Base-by-base conservation (phyloP, 2,329 filamentous ascomycete genomes). In the Pseudocercospora musae region DNA sequence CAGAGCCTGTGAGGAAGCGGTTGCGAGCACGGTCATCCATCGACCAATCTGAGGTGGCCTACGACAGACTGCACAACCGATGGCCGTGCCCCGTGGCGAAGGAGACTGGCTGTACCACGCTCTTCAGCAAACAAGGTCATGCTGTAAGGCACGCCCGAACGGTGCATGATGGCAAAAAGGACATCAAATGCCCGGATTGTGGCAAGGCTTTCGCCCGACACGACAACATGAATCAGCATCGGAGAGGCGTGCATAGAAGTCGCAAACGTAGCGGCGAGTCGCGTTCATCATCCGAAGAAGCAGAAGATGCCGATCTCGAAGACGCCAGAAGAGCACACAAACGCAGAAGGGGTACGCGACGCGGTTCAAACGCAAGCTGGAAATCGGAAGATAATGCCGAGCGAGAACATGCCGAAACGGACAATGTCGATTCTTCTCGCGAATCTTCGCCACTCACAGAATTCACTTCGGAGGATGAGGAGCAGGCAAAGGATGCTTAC, bases 151-250 rank as follows among this genome's bases (percentile, higher is more conserved):
- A 63, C 29, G 62, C 50, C 3, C 54, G 57, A 11, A 37, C 52
- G 7, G 56, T 63, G 8, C 61, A 63, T 44, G 52, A 29, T n/a
- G 61, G 61, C 21, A 46, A 57, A 9, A 63, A 60, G 46, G 57
- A 59, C 44, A 46, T 56, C 29, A 31, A 46, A 9, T 63, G 61
- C 40, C 61, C 61, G 10, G 50, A 48, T n/a, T 63, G 61, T 46
- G 52, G 58, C 44, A 59, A 63, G 48, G 21, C 44, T 23, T 63
- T 63, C 42, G 57, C 61, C 21, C 61, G 61, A 18, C 54, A 63
- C 10, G 61, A 63, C 33, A 63, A 63, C 50, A 63, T 63, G 61
- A 59, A 52, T 20, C 57, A 63, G 57, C 61, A 63, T 49, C 55
- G 55, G 15, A 57, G 53, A 37, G 53, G 48, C 40, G 62, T 63